Base-by-base conservation (phyloP, 345 rosid species). In the Cardamine chenopodiifolia region DNA sequence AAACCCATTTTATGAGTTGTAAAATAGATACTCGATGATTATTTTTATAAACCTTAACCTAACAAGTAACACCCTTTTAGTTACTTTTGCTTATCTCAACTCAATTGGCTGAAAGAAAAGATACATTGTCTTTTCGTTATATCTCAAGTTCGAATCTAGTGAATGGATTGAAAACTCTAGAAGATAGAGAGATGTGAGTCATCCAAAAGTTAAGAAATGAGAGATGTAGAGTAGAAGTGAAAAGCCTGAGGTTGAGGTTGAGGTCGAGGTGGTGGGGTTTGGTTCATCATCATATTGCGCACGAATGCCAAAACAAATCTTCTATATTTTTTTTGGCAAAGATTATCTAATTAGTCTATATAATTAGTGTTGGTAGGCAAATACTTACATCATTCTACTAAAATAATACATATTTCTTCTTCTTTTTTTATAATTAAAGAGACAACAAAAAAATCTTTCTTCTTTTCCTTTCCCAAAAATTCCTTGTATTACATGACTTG, bases 311-410 rank as follows among this genome's bases (percentile, higher is more conserved):
- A 47, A 18, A 35, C 25, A 50, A 8, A 61, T 32, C 61, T 54
- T 44, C 13, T 42, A 6, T 55, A 0, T 15, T 35, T 52, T 47
- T 3, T 44, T 10, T 12, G 10, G 12, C 28, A 50, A 35, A 60
- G 23, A 53, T 62, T 29, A 54, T 69, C 60, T 75, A 61, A 7
- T 61, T 39, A 52, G 54, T 62, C 19, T 25, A 52, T 62, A 19
- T 52, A 39, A 14, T 35, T 70, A 70, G 80, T 70, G 75, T 77
- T 77, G 80, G 71, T 77, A 70, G 80, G 80, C 80, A 70, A 63
- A 64, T 69, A 45, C 19, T 77, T 56, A 47, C 80, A 77, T 77
- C 76, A 63, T 35, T 26, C 66, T 56, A 55, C 8, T 47, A 35
- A 34, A 11, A 23, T 44, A 56, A 45, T 65, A 10, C 2, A 44